Conservation (phyloP, 208 protist genomes). For the Acanthamoeba lenticulata region DNA sequence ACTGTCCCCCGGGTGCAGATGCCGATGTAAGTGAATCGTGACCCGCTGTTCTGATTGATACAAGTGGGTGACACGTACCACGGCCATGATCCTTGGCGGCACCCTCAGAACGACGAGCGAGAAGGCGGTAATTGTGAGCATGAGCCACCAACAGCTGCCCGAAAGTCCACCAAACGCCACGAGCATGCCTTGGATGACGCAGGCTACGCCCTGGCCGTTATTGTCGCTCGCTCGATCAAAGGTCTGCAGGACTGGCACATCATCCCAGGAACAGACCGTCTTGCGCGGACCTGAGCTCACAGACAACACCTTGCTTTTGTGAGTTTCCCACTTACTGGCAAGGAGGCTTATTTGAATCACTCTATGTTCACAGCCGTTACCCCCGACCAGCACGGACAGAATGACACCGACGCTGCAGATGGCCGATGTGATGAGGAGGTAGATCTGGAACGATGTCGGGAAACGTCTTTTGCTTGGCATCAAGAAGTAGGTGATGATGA, state of each 20-base stretch:
- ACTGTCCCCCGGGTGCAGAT: not conserved
- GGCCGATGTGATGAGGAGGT: not conserved
- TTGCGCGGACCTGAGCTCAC: not conserved
- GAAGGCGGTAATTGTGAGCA: not conserved
- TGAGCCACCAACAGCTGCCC: conserved; percentile 37
- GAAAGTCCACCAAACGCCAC: not conserved
- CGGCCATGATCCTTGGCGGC: not conserved
- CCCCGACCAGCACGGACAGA: not conserved
- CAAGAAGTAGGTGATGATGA: conserved; percentile 5
- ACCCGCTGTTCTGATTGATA: not conserved
- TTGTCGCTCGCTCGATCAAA: not conserved
- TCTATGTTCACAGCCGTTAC: no score
- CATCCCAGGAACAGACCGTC: not conserved
- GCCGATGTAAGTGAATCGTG: not conserved
- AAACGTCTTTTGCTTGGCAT: not conserved
- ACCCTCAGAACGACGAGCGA: not conserved
- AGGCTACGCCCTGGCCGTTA: conserved; percentile 20
- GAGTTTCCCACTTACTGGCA: no score
- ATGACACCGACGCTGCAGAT: not conserved
- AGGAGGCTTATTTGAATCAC: not conserved
- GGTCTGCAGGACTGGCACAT: not conserved
- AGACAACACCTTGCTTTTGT: no score
- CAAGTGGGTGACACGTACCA: no score
- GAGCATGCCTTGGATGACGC: conserved; percentile 29
- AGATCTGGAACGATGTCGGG: conserved; percentile 29